Conservation (phyloP, 2,329 filamentous ascomycete species). For the Decorospora gaudefroyi region DNA sequence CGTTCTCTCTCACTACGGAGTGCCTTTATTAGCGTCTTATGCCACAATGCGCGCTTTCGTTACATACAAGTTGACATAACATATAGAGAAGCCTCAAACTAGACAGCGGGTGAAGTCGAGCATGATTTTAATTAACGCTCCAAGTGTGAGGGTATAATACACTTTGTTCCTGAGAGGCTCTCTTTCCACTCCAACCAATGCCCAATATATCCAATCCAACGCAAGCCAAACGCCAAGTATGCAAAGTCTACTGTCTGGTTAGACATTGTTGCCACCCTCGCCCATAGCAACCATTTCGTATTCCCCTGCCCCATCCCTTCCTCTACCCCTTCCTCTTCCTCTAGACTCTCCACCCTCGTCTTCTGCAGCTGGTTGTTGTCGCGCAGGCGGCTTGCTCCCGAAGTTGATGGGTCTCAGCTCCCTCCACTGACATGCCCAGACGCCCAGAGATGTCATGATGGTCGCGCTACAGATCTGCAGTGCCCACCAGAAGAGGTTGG, state of each 20-base stretch:
- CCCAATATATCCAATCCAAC: constrained; percentile 16
- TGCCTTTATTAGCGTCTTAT: too few species aligned
- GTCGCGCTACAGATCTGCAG: constrained; percentile 64
- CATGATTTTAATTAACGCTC: too few species aligned
- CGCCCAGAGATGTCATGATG: constrained; percentile 71
- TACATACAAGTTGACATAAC: too few species aligned
- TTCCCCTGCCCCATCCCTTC: constrained; percentile 52
- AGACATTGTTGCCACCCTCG: constrained; percentile 45
- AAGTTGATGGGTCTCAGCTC: constrained; percentile 90
- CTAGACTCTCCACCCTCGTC: constrained; percentile 48
- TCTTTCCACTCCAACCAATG: constrained; percentile 3
- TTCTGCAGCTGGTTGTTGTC: constrained; percentile 33
- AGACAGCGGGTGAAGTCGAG: too few species aligned
- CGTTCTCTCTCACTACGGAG: too few species aligned
- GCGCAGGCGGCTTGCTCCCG: constrained; percentile 59
- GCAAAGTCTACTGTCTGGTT: constrained; percentile 28
- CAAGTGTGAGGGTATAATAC: constrained; percentile 23
- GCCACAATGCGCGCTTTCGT: too few species aligned
- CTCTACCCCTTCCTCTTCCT: constrained; percentile 48
- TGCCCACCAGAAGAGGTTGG: constrained; percentile 84
- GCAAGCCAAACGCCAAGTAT: constrained; percentile 37
- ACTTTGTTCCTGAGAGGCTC: constrained; percentile 4
- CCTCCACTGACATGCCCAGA: constrained; percentile 90
- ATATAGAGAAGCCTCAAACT: too few species aligned
- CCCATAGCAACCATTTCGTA: constrained; percentile 56